Evolutionary conservation across 768 basidiomycete genomes (phyloP).

Genomic region (Amylocystis lapponica): DNA sequence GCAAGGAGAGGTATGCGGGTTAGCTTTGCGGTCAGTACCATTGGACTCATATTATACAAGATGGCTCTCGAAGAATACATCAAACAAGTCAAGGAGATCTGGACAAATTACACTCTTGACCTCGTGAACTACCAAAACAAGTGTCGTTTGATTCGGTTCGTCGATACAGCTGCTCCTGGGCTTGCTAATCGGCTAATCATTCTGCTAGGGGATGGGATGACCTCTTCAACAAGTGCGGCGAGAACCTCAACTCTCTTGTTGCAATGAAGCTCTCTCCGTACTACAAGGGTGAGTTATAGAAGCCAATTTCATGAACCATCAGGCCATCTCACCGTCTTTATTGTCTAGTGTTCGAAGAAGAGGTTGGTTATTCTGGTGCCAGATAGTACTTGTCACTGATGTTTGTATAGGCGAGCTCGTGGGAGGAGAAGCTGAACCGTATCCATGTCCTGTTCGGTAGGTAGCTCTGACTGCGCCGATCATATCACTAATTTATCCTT

Average conservation of each 20-base stretch:
- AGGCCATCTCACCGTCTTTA: conserved; percentile 8
- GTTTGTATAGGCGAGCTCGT: conserved; percentile 62
- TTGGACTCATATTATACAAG: conserved; percentile 33
- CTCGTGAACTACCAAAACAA: conserved; percentile 99
- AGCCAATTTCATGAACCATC: not conserved
- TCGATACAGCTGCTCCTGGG: no score
- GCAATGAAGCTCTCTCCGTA: conserved; percentile 99
- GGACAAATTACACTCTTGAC: conserved; percentile 94
- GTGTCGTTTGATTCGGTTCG: conserved; percentile 86
- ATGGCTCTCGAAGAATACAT: conserved; percentile 96
- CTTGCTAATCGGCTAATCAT: not conserved
- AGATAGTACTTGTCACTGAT: conserved; percentile 1
- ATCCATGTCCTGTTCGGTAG: conserved; percentile 94
- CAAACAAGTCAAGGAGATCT: conserved; percentile 93
- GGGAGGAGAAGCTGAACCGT: conserved; percentile 96
- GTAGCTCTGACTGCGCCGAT: conserved; percentile 13
- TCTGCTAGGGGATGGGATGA: conserved; percentile 87
- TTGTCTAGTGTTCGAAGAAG: conserved; percentile 79
- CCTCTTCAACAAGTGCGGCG: conserved; percentile 92
- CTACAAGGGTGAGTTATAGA: conserved; percentile 69
- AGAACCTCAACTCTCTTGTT: conserved; percentile 91
- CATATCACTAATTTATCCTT: no score
- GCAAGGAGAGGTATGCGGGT: conserved; percentile 76
- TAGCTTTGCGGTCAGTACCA: not conserved
- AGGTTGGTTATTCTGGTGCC: conserved; percentile 38